A percentile compares a stretch with the other conserved stretches of the same genome.
These are phyloP conservation scores for Mortierella sp. DNA, from an alignment of 371 early-diverging fungal genomes.

Conservation along the genomic window DNA sequence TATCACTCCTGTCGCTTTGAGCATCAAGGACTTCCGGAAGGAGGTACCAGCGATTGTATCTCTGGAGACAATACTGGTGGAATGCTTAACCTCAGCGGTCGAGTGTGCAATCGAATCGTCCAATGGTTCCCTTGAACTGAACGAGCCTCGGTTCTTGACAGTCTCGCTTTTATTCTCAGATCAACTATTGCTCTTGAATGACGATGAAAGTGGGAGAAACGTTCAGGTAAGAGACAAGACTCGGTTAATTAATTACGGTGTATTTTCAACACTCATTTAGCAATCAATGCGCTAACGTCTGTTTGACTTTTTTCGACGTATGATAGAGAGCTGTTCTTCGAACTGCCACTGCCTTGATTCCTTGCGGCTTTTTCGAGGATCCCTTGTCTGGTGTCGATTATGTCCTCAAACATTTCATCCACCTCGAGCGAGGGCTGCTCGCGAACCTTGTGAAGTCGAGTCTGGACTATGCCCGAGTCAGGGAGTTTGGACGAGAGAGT, in stretches of 20 bases:
- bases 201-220: conserved; percentile 36
- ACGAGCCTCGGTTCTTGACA: conserved; percentile 9
- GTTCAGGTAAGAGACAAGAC: conserved; percentile 25
- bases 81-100: conserved; percentile 20
- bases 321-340: conserved; percentile 21
- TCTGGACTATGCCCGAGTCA: conserved; percentile 16
- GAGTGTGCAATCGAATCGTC: conserved; percentile 8
- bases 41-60: conserved; percentile 20
- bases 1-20: not conserved
- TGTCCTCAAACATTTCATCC: conserved; percentile 21
- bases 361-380: conserved; percentile 21
- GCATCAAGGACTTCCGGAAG: conserved; percentile 26
- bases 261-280: not conserved
- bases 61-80: conserved; percentile 27
- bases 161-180: conserved; percentile 32
- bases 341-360: not conserved
- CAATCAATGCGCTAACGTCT: not conserved
- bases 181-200: conserved; percentile 18
- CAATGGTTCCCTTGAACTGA: conserved; percentile 14
- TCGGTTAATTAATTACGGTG: not conserved
- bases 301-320: not conserved
- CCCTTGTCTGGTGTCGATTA: conserved; percentile 24
- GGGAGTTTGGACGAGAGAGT: not conserved
- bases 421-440: conserved; percentile 33
- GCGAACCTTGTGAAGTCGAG: conserved; percentile 10